These are phyloP conservation scores for Monotropa hypopitys DNA, from an alignment of 179 eudicot species.

Conservation along the genomic window DNA sequence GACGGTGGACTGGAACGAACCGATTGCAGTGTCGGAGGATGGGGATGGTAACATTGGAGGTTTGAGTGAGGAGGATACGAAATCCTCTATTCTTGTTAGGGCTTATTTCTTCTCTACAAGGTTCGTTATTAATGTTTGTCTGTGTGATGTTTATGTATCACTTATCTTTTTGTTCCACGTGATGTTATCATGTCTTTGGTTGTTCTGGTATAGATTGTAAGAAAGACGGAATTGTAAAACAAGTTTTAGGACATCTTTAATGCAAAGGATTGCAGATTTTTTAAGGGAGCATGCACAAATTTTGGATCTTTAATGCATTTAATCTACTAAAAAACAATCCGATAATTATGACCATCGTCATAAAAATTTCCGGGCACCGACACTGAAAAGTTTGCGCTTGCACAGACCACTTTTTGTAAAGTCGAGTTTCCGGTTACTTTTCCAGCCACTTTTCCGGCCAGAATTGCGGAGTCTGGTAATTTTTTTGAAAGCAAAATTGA, in stretches of 20 bases:
- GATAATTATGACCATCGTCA: no score
- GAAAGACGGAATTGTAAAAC: neutral
- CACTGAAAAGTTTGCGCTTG: no score
- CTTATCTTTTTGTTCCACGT: no score
- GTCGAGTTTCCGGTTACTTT: no score
- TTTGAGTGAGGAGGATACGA: conserved; percentile 13
- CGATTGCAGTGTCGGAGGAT: conserved; percentile 17
- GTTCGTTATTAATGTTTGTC: conserved; percentile 15
- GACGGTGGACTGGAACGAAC: conserved; percentile 34
- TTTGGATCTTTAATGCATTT: no score
- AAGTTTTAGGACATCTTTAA: neutral
- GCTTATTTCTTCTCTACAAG: conserved; percentile 77
- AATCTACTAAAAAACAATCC: no score
- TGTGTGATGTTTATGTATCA: neutral
- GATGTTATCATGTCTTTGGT: neutral
- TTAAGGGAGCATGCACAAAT: no score
- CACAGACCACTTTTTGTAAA: no score
- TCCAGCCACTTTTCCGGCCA: no score
- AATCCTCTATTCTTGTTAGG: conserved; percentile 45
- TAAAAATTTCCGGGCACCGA: no score
- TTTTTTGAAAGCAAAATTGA: neutral
- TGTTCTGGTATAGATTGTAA: neutral
- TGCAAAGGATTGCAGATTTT: no score
- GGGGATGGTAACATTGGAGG: conserved; percentile 10
- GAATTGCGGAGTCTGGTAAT: neutral